Percentiles rank a stretch among this genome's conserved stretches.
Evolutionary conservation across 148 eudicot species (phyloP).

Genomic region (Chenopodium formosanum): DNA sequence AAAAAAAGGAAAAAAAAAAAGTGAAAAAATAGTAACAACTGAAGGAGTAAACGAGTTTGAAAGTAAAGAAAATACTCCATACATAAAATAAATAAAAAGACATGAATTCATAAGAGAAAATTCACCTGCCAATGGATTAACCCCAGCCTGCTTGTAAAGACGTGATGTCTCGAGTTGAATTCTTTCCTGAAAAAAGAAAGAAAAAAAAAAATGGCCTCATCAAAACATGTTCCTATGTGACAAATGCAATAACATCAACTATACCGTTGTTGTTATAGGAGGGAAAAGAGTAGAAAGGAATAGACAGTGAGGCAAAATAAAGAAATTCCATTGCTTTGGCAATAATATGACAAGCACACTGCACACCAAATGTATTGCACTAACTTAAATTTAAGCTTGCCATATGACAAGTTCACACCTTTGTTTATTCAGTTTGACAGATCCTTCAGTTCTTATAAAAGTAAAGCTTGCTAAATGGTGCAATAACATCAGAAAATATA

Average conservation of each 20-base stretch:
- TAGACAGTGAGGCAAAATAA: background rate
- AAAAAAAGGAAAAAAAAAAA: no score
- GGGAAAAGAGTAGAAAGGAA: background rate
- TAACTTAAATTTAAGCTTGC: background rate
- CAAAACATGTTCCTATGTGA: background rate
- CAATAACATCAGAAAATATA: background rate
- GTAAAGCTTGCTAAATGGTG: background rate
- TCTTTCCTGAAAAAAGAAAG: constrained; percentile 59
- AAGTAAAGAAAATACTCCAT: background rate
- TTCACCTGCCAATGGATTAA: constrained; percentile 96
- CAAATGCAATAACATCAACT: background rate
- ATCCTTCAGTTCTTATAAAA: background rate
- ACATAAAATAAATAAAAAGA: background rate
- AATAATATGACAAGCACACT: background rate
- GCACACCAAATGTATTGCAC: background rate
- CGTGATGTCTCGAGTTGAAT: constrained; percentile 95
- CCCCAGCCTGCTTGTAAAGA: constrained; percentile 90
- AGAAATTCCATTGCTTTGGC: background rate
- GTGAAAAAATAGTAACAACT: background rate
- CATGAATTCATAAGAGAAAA: background rate
- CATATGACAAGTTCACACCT: background rate
- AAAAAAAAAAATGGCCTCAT: constrained; percentile 20
- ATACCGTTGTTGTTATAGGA: background rate
- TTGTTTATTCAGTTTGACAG: background rate
- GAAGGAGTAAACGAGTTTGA: no score